A percentile compares a stretch with the other conserved stretches of the same genome.
Conservation (phyloP, 352 stramenopile genomes). For the Discostella stelligera region DNA sequence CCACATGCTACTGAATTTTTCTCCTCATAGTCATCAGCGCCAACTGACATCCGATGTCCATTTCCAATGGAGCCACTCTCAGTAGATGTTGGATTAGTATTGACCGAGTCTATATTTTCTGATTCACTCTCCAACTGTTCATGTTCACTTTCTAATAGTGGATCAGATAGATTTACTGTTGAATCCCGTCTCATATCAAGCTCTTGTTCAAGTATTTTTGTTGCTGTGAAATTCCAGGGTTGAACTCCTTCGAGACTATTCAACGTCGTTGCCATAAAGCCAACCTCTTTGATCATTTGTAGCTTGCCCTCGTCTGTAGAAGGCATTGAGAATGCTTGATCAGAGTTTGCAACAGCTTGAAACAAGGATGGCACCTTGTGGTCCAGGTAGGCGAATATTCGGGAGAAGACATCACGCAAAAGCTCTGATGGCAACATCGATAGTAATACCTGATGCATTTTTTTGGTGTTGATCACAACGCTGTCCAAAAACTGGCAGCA, state of each 20-base stretch:
- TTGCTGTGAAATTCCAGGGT: conserved; percentile 76
- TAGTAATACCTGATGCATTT: conserved; percentile 92
- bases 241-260: conserved; percentile 67
- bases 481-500: conserved; percentile 90
- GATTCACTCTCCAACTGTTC: background rate
- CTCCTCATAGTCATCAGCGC: too few species aligned
- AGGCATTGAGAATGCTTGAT: conserved; percentile 66
- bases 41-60: background rate
- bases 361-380: conserved; percentile 75
- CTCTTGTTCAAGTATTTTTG: conserved; percentile 62
- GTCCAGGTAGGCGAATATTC: conserved; percentile 81
- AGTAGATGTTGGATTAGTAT: background rate
- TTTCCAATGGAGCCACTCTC: background rate
- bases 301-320: conserved; percentile 66
- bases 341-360: conserved; percentile 39
- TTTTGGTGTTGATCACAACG: conserved; percentile 91
- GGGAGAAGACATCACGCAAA: conserved; percentile 93
- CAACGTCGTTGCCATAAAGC: conserved; percentile 63
- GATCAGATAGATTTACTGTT: background rate
- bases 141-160: background rate
- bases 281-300: conserved; percentile 67
- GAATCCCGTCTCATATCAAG: conserved; percentile 44
- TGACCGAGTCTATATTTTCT: background rate
- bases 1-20: background rate
- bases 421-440: conserved; percentile 90